Conservation (phyloP, 805 yeast species). For the Nadsonia fulvescens region DNA sequence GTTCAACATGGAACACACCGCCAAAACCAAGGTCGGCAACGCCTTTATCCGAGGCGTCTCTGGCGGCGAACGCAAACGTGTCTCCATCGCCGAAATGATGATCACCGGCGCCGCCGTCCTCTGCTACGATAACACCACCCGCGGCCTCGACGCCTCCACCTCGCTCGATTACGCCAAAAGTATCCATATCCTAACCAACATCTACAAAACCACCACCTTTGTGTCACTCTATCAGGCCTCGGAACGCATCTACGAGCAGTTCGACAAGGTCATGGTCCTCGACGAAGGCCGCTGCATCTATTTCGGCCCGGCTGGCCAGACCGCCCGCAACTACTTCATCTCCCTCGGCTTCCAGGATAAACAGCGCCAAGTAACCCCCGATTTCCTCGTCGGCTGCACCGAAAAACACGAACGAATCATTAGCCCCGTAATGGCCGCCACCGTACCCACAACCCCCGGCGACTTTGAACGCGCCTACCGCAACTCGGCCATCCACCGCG, state of each 20-base stretch:
- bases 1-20: constrained; percentile 32
- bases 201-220: constrained; percentile 37
- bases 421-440: constrained; percentile 25
- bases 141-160: constrained; percentile 56
- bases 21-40: constrained; percentile 46
- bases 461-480: constrained; percentile 36
- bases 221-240: constrained; percentile 56
- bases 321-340: constrained; percentile 31
- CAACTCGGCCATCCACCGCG: constrained; percentile 25
- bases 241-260: constrained; percentile 41
- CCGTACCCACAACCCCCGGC: constrained; percentile 33
- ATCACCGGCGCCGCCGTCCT: constrained; percentile 28
- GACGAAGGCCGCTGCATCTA: constrained; percentile 45
- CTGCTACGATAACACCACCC: constrained; percentile 54
- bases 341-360: constrained; percentile 41
- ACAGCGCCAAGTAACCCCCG: constrained; percentile 41
- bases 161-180: constrained; percentile 49
- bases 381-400: constrained; percentile 37
- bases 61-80: constrained; percentile 60
- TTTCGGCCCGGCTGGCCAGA: constrained; percentile 31
- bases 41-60: constrained; percentile 54
- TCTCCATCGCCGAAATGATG: constrained; percentile 45
- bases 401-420: constrained; percentile 32
- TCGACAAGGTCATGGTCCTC: constrained; percentile 42
- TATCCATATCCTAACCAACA: constrained; percentile 38